Percentiles rank a stretch among this genome's conserved stretches.
Evolutionary conservation across 1,139 yeast species (phyloP).

Genomic region (Geotrichum histeridarum): DNA sequence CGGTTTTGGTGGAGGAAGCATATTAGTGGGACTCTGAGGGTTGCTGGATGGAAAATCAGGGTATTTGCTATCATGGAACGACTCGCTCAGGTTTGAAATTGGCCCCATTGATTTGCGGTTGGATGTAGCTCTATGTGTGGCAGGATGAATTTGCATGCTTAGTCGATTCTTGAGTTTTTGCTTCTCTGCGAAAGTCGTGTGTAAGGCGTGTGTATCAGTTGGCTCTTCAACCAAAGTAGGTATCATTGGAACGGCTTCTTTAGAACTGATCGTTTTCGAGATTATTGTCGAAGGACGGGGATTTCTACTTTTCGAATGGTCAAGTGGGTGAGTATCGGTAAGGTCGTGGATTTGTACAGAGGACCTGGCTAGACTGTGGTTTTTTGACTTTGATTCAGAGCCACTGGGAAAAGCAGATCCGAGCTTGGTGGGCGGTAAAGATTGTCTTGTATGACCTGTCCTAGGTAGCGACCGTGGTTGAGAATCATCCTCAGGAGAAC

Average conservation of each 20-base stretch:
- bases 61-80: not conserved
- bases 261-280: too few relatives aligned
- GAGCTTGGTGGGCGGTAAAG: not conserved
- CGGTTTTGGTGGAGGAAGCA: conserved; percentile 1
- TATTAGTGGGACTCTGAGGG: not conserved
- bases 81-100: not conserved
- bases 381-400: not conserved
- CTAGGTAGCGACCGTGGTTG: not conserved
- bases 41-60: not conserved
- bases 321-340: not conserved
- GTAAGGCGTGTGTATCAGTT: not conserved
- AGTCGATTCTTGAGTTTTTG: conserved; percentile 7
- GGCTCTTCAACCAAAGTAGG: conserved; percentile 17
- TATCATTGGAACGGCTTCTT: conserved; percentile 16
- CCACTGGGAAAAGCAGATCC: not conserved
- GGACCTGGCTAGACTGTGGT: not conserved
- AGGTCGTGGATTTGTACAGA: not conserved
- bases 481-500: not conserved
- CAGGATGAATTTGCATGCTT: conserved; percentile 1
- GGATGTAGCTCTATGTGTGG: not conserved
- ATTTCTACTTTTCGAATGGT: too few relatives aligned
- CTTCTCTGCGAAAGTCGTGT: conserved; percentile 7
- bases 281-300: too few relatives aligned
- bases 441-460: not conserved
- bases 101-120: not conserved